Percentiles rank a stretch among this genome's conserved stretches.
Evolutionary conservation across 73 alveolate genomes (phyloP).

Genomic region (Symbiodinium pilosum): DNA sequence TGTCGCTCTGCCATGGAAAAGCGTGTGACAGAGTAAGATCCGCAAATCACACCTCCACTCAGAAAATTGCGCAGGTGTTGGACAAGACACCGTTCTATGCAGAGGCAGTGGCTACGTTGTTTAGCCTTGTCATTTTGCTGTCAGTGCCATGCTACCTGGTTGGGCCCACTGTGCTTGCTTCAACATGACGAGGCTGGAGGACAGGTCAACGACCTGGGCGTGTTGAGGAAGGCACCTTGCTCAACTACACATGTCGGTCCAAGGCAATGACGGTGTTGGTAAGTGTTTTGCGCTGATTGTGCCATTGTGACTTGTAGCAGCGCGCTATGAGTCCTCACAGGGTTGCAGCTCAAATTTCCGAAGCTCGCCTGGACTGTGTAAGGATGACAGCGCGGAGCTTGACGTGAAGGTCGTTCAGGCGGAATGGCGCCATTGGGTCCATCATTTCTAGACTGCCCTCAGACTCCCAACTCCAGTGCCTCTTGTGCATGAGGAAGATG

Average conservation of each 20-base stretch:
- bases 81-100: conserved; percentile 89
- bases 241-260: too few relatives aligned
- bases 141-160: too few relatives aligned
- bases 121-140: too few relatives aligned
- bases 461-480: too few relatives aligned
- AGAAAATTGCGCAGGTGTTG: conserved; percentile 25
- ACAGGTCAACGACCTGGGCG: conserved; percentile 80
- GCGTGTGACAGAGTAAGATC: background rate
- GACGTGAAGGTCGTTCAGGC: conserved; percentile 94
- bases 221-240: conserved; percentile 28
- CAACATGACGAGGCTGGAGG: conserved; percentile 78
- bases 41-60: background rate
- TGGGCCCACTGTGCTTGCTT: too few relatives aligned
- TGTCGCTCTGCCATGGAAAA: too few relatives aligned
- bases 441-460: too few relatives aligned
- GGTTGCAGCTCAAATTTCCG: too few relatives aligned
- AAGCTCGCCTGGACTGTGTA: too few relatives aligned
- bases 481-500: too few relatives aligned
- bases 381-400: conserved; percentile 55
- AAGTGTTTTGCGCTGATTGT: background rate
- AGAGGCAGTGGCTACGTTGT: background rate
- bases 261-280: background rate
- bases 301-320: too few relatives aligned
- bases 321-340: too few relatives aligned
- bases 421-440: background rate